phyloP scores from a whole-genome alignment of 2,329 filamentous ascomycete species.

The Macrophomina tecta region DNA sequence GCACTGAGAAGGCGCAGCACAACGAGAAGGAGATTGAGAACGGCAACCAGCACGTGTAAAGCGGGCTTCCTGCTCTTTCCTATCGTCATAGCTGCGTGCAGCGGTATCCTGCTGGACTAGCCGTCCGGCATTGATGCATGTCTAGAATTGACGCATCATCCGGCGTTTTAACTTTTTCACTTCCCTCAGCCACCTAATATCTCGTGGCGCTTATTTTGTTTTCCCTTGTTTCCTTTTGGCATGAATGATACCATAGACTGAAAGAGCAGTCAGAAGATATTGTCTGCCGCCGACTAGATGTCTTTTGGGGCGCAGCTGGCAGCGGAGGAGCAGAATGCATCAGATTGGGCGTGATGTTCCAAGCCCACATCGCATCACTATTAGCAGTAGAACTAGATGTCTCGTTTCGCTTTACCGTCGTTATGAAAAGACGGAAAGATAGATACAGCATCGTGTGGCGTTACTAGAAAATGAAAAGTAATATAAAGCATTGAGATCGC shows the following conservation, averaged over 20 bases:
- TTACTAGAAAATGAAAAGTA: constrained; percentile 6
- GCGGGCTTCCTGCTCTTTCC: background rate
- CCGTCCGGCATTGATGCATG: background rate
- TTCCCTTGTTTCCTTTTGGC: background rate
- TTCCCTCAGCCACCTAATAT: constrained; percentile 1
- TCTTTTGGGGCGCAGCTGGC: constrained; percentile 13
- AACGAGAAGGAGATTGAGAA: constrained; percentile 31
- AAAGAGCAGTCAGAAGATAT: background rate
- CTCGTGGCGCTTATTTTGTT: background rate
- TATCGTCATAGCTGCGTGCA: background rate
- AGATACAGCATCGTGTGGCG: constrained; percentile 3
- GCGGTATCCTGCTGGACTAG: background rate
- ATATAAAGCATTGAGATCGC: background rate
- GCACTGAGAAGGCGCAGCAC: constrained; percentile 26
- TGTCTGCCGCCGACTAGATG: constrained; percentile 15
- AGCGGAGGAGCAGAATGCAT: background rate
- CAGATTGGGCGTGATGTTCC: background rate
- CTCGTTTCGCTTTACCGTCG: background rate
- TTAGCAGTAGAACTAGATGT: background rate
- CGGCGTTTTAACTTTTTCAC: background rate
- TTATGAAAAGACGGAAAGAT: constrained; percentile 5
- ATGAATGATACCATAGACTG: constrained; percentile 25
- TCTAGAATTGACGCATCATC: background rate
- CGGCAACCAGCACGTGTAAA: constrained; percentile 29
- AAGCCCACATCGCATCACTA: background rate